Evolutionary conservation across 331 rosid genomes (phyloP), one percentile per base, ranked within the genome.

Genomic region (Pyracantha coccinea): DNA sequence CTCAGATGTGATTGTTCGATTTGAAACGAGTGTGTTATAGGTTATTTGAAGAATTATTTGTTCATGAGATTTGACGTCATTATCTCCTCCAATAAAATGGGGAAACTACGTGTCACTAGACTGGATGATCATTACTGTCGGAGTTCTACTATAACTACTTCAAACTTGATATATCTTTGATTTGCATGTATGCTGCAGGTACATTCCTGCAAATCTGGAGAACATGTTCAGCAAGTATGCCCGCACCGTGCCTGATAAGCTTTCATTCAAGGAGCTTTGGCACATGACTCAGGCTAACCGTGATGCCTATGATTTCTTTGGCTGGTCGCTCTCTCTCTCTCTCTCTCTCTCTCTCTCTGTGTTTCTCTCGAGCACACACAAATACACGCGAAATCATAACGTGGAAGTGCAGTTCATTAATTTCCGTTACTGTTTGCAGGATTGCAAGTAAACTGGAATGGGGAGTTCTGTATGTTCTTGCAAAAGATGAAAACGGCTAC

Each of bases 161-260:
- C 68, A 63, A 72, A 10, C 57, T 59, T n/a, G 1, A 57, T 41
- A 11, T 7, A 20, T 66, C 31, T 17, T 23, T 45, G 33, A 0
- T 2, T 58, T 23, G 24, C 28, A 21, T 21, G 33, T 58, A 35
- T 53, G 64, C 10, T 81, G 77, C 81, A 92, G 97, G 82, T 89
- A 83, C 72, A 76, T 83, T 38, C 96, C 97, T 6, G 85, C 96
- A 74, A 77, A 88, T 73, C 77, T 89, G 10, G 97, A 92, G 78
- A 83, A 77, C 72, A 75, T 89, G 77, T 88, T 92, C 84, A 92
- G 96, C 82, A 92, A 92, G 77, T 88, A 92, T 72, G 91, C 87
- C 9, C 78, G 76, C 1, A 83, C 85, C 19, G 80, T 78, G 19
- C 87, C 96, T 24, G 93, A 92, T 54, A 92, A 89, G 80, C 83